Evolutionary conservation across 192 early-diverging fungal genomes (phyloP), one percentile per base, ranked within the genome.

Genomic region (Coemansia sp.): DNA sequence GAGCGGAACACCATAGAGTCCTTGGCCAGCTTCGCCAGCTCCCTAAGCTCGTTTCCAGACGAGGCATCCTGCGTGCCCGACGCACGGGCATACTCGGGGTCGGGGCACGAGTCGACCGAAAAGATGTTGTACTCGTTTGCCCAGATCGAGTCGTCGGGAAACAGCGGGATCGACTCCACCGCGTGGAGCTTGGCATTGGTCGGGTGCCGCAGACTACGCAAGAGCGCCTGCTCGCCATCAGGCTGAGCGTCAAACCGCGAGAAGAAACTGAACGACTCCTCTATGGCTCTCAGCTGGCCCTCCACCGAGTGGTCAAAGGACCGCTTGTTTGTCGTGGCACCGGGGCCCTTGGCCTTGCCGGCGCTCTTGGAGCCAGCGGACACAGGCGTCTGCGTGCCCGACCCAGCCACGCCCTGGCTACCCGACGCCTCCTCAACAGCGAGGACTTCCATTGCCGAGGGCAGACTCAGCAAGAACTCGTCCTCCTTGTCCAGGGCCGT

Each of bases 401-500:
- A 46, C 10, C 34, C 28, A 22, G 26, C 17, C 4, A 5, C 25
- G 32, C 50, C n/a, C 13, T 41, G 15, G 23, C 14, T 32, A 18
- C 23, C 37, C 7, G 38, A n/a, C 5, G 36, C 42, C 6, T 32
- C 30, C 5, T 5, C 30, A 5, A 32, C 30, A 9, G 30, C 23
- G 40, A 24, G 32, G 7, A 39, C 15, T 33, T 43, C 19, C 30
- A 34, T 32, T 14, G 37, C 26, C 2, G 56, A 52, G 3, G 77
- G 77, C 17, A 69, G 56, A 32, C 64, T 56, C 14, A 79, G 52
- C 23, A 78, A 47, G 17, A 74, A 66, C 34, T 52, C 46, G 51
- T 79, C 77, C 23, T 54, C 58, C 18, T 64, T 54, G 48, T 74
- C 71, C 39, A 79, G 46, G n/a, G n/a, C n/a, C n/a, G n/a, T n/a